Base-by-base conservation (phyloP, 345 rosid species). In the Physaria fendleri region DNA sequence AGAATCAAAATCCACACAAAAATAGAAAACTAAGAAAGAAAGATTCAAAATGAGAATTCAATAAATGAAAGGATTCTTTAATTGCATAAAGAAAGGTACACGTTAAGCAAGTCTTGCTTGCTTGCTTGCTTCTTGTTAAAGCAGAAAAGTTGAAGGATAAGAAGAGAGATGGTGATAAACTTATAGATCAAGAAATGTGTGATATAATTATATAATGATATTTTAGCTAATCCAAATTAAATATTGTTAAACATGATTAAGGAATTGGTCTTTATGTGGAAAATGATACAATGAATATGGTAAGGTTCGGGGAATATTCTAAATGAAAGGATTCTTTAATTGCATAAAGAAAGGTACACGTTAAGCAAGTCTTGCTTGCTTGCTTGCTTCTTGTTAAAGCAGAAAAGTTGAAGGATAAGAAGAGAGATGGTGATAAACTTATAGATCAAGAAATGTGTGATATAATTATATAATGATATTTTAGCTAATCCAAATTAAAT, bases 101-200 rank as follows among this genome's bases (percentile, higher is more conserved):
- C 52, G 56, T 62, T 4, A 4, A 30, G 51, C 37, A 5, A 61
- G 58, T 38, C n/a, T n/a, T n/a, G n/a, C n/a, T n/a, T n/a, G n/a
- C n/a, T n/a, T n/a, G n/a, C 74, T 69, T 48, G 63, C 58, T 62
- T 54, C 59, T 62, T 46, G 63, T 16, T 24, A 43, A 68, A 68
- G 55, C 49, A 40, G 17, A 58, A n/a, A 6, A 18, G 45, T 14
- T 25, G 8, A 20, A 21, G 15, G 41, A 35, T 22, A n/a, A 41
- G 43, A 34, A 15, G 2, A 39, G 39, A 32, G 56, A 28, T 28
- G 2, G 13, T 2, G 10, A 4, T 28, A 2, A 25, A 44, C n/a
- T 59, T 69, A 69, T 61, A 61, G 30, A 15, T 6, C 4, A 53
- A 45, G 35, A 32, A 61, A 59, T 37, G 54, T 50, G 46, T n/a